Evolutionary conservation across 2,329 filamentous ascomycete species (phyloP), one percentile per base, ranked within the genome.

Genomic region (Proliferodiscus dingleyae): DNA sequence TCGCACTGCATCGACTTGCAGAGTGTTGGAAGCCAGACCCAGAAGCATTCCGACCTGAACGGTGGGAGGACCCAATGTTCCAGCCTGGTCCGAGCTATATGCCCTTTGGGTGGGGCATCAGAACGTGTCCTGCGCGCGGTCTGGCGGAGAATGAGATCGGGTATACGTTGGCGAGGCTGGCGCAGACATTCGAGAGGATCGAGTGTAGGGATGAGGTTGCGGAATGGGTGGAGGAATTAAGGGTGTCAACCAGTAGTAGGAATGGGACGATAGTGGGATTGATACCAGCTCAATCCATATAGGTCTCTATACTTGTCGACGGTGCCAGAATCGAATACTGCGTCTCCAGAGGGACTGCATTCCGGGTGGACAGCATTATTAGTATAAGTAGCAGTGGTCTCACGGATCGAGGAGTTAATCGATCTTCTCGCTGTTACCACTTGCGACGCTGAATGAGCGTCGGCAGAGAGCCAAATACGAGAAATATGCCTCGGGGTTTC

Each of bases 31-130:
- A 36, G 18, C 56, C 67, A 0, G 59, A 71, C 5, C 62, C 68
- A 1, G 56, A 69, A 26, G 44, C 52, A 2, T 72, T 68, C 45
- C 40, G 54, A 5, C 70, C 70, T 0, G 67, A 71, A 38, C 62
- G 70, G 2, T 72, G 66, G 65, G 50, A 70, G 5, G 64, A 63
- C n/a, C n/a, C n/a, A 18, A 57, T 56, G 1, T 13, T 37, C 13
- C 18, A 33, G 8, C 47, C 43, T 13, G 37, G 29, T 21, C 13
- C n/a, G 22, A 29, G 15, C 22, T 46, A 46, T n/a, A 21, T 46
- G 10, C 43, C 43, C 1, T 46, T 46, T 19, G 37, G 28, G 2
- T 19, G 30, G n/a, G 43, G 43, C 11, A 11, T 24, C 6, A 40
- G 43, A 28, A 46, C 11, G 15, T 46, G 43, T 22, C 37, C 37